Evolutionary conservation across 2,329 filamentous ascomycete genomes (phyloP), one percentile per base, ranked within the genome.

Genomic region (Colletotrichum caudatum): DNA sequence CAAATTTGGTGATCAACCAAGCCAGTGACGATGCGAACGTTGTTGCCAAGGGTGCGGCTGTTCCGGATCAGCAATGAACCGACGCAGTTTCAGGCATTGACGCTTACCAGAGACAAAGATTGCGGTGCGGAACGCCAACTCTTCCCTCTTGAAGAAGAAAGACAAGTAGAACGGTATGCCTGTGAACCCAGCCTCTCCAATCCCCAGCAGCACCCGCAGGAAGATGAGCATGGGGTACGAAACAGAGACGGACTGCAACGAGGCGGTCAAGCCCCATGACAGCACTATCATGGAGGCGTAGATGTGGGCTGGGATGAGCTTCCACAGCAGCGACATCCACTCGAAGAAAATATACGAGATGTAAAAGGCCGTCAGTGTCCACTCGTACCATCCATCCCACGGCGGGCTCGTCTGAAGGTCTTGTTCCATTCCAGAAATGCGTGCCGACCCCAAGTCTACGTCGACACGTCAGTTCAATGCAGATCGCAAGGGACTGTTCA

Each of bases 111-210:
- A 94, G 65, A 98, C 91, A 81, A 97, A 97, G 1, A 97, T 87
- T 29, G 94, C 95, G 0, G 93, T 96, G 48, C 95, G 86, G 72
- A 96, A 92, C 0, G 95, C 95, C 44, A 98, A 84, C 80, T 98
- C 95, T 56, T 88, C 82, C 46, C 88, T 81, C 76, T 85, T 87
- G 79, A 88, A 91, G 79, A 91, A 91, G 80, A 90, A 90, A 20
- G 88, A 90, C 41, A 91, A 80, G 74, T 91, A 92, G 71, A 89
- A 88, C 0, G 90, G 90, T 48, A 91, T 86, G 3, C 89, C 89
- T 0, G 88, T 86, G 74, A 92, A 92, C 2, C 88, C 91, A 3
- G 90, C 90, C 81, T 92, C 90, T 48, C 87, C 89, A 11, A 91
- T 85, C 12, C 90, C 90, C 0, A 92, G 82, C 20, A 91, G 75